A percentile compares a stretch with the other conserved stretches of the same genome.
Conservation (phyloP, 1,284 basidiomycete genomes). For the Naganishia cerealis region DNA sequence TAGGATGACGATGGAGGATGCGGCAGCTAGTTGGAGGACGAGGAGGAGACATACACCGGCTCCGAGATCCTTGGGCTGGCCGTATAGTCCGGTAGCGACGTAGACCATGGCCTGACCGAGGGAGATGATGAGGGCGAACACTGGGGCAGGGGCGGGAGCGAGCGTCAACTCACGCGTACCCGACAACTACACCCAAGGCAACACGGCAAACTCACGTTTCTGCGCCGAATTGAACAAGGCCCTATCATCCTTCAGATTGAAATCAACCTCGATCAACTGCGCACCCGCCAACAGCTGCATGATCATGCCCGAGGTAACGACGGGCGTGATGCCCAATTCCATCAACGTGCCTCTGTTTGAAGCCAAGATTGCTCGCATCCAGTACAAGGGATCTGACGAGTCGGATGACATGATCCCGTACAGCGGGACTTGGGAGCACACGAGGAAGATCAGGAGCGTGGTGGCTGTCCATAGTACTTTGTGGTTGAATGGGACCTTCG, state of each 20-base stretch:
- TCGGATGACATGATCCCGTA: slow-evolving; percentile 98
- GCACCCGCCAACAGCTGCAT: slow-evolving; percentile 98
- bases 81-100: slow-evolving; percentile 94
- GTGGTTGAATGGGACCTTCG: slow-evolving; percentile 81
- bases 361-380: slow-evolving; percentile 98
- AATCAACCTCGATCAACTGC: slow-evolving; percentile 96
- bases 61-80: slow-evolving; percentile 87
- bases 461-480: slow-evolving; percentile 96
- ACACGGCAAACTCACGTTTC: slow-evolving; percentile 67
- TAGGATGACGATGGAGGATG: slow-evolving; percentile 93
- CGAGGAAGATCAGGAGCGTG: slow-evolving; percentile 94
- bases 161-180: background rate
- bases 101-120: slow-evolving; percentile 97
- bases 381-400: slow-evolving; percentile 96
- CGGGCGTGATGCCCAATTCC: slow-evolving; percentile 97
- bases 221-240: slow-evolving; percentile 94
- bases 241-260: slow-evolving; percentile 92
- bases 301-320: slow-evolving; percentile 98
- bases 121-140: slow-evolving; percentile 93
- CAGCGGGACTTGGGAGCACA: slow-evolving; percentile 93
- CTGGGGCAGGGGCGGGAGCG: slow-evolving; percentile 55
- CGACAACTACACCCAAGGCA: background rate
- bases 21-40: slow-evolving; percentile 91
- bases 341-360: slow-evolving; percentile 97
- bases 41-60: slow-evolving; percentile 92